Evolutionary conservation across 1,284 basidiomycete genomes (phyloP), one percentile per base, ranked within the genome.

Genomic region (Porogramme epimiltina): DNA sequence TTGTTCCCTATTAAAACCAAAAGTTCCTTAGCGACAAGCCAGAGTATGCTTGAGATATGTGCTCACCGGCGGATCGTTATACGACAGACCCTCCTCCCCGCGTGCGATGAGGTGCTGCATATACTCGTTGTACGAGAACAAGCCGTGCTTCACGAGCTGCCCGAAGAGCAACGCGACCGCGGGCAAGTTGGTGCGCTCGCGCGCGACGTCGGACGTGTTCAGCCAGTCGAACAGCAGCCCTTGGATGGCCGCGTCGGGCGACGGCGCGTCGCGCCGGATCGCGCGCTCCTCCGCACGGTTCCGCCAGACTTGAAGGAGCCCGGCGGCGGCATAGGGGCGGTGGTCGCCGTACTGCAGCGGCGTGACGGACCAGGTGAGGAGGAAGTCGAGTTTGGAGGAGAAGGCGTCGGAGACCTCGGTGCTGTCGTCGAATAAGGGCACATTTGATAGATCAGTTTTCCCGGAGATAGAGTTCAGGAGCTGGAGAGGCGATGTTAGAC

Each of bases 361-460:
- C 0, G 91, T 91, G 49, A 94, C 87, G 55, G 87, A 85, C 94
- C 93, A 96, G 0, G 89, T 91, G 23, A 96, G 78, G 2, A 95
- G 78, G 49, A 88, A 83, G 60, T 90, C 85, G 19, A 95, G 77
- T 66, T 94, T 93, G 51, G 78, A 77, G n/a, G 75, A 68, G 59
- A 91, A 87, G 15, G 66, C 68, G 2, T 69, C 69, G 23, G 71
- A 73, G 60, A 75, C 76, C 24, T 76, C 73, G 4, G 66, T 58
- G 50, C 70, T 74, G 55, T 70, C 70, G 42, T 74, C 69, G 62
- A 94, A 93, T 70, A 87, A 92, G 0, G 72, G 57, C 28, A 88
- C 72, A 15, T 76, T 73, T 24, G 76, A 68, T 65, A 95, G 79
- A 62, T 90, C 81, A 1, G 89, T 90, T 47, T 78, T 78, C 31